Evolutionary conservation across 176 grass and related monocot genomes (phyloP).

Genomic region (Carex pumila): DNA sequence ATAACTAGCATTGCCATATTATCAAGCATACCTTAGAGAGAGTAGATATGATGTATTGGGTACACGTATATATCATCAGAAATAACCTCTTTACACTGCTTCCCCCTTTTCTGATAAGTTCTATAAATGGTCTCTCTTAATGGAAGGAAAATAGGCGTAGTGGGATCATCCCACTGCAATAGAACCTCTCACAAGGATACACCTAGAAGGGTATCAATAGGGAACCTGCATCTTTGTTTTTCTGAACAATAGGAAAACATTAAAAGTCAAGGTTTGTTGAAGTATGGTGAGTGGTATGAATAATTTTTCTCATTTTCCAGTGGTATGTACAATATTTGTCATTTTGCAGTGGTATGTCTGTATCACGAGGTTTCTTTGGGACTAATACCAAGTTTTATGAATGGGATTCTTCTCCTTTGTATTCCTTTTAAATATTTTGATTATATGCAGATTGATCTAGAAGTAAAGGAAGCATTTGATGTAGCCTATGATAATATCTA

Average conservation of each 20-base stretch:
- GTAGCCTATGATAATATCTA: constrained; percentile 97
- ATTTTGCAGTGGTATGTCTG: background rate
- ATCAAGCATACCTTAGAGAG: background rate
- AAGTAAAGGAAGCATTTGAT: constrained; percentile 80
- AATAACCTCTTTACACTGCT: background rate
- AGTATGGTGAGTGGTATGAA: background rate
- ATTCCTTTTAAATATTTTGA: background rate
- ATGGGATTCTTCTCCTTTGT: background rate
- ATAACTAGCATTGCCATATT: background rate
- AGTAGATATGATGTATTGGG: background rate
- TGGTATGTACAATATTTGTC: background rate
- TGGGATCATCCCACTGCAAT: background rate
- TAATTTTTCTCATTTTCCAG: background rate
- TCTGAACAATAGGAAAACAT: background rate
- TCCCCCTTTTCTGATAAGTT: background rate
- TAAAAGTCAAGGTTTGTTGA: background rate
- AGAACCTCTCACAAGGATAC: background rate
- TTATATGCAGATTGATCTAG: constrained; percentile 75
- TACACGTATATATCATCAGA: background rate
- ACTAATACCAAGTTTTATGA: background rate
- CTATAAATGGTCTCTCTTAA: background rate
- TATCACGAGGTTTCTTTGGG: background rate
- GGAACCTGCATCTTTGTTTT: background rate
- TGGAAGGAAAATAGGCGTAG: background rate
- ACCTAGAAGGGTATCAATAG: background rate